phyloP scores from a whole-genome alignment of 2,329 filamentous ascomycete genomes.

The Colletotrichum caudatum region DNA sequence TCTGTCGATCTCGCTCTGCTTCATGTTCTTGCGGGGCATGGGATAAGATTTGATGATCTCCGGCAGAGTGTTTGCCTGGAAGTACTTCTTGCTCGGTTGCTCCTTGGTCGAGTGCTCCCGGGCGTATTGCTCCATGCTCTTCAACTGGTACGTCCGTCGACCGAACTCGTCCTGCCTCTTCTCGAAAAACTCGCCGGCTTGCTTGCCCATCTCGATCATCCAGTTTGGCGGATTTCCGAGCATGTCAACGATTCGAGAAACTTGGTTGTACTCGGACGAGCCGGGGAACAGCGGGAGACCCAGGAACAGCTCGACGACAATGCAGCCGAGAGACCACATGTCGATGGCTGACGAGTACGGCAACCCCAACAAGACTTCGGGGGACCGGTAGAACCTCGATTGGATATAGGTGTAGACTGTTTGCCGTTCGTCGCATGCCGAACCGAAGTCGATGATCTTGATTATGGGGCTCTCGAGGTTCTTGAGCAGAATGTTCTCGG shows the following conservation, averaged over 20 bases:
- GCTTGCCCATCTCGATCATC: conserved; percentile 99
- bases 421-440: conserved; percentile 96
- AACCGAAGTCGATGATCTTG: conserved; percentile 99
- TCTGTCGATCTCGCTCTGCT: conserved; percentile 94
- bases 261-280: conserved; percentile 98
- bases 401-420: conserved; percentile 99
- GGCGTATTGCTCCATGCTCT: conserved; percentile 98
- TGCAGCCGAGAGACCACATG: conserved; percentile 99
- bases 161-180: conserved; percentile 93
- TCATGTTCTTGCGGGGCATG: conserved; percentile 99
- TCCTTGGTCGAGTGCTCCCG: conserved; percentile 96
- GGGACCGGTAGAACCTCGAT: conserved; percentile 96
- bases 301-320: conserved; percentile 96
- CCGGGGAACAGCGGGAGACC: conserved; percentile 95
- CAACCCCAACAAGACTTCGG: conserved; percentile 92
- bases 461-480: conserved; percentile 99
- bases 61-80: conserved; percentile 90
- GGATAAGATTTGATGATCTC: conserved; percentile 98
- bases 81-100: conserved; percentile 99
- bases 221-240: conserved; percentile 94
- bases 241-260: conserved; percentile 98
- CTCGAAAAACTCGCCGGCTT: conserved; percentile 97
- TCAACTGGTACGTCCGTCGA: conserved; percentile 88
- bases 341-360: conserved; percentile 99
- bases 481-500: conserved; percentile 96